Percentiles rank a stretch among this genome's conserved stretches.
Evolutionary conservation across 495 filamentous ascomycete genomes (phyloP).

Genomic region (Penicillium riverlandense): DNA sequence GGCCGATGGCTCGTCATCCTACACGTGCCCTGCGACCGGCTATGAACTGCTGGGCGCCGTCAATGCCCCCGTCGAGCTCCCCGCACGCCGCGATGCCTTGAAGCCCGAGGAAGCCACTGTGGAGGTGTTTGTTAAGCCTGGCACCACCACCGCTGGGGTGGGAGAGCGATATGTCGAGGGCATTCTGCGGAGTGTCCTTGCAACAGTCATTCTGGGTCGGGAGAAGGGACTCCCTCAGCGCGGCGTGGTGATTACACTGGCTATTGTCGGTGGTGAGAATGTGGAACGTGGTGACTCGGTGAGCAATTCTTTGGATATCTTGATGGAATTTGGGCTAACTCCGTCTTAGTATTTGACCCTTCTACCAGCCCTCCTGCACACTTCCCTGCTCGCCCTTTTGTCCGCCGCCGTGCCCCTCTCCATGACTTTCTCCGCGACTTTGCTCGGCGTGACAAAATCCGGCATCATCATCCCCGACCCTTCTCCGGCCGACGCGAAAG

Average conservation of each 20-base stretch:
- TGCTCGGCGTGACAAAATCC: slow-evolving; percentile 51
- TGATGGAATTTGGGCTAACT: not conserved
- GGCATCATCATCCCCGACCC: slow-evolving; percentile 49
- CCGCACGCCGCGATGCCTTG: slow-evolving; percentile 67
- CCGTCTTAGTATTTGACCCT: slow-evolving; percentile 59
- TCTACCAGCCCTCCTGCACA: slow-evolving; percentile 69
- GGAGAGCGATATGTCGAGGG: slow-evolving; percentile 55
- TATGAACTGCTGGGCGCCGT: slow-evolving; percentile 78
- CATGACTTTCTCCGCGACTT: slow-evolving; percentile 57
- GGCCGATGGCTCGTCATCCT: slow-evolving; percentile 83
- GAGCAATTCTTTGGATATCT: slow-evolving; percentile 28
- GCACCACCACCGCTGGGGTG: slow-evolving; percentile 55
- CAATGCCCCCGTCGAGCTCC: slow-evolving; percentile 87
- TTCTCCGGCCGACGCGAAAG: slow-evolving; percentile 43
- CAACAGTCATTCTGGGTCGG: slow-evolving; percentile 26
- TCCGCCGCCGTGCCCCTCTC: slow-evolving; percentile 70
- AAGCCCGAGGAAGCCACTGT: slow-evolving; percentile 83
- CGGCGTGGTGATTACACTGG: slow-evolving; percentile 36
- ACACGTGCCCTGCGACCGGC: slow-evolving; percentile 58
- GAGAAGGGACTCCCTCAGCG: slow-evolving; percentile 31
- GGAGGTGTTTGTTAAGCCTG: slow-evolving; percentile 84
- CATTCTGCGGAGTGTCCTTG: slow-evolving; percentile 22
- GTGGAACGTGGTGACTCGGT: slow-evolving; percentile 62
- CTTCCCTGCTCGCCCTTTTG: slow-evolving; percentile 64
- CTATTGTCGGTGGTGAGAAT: slow-evolving; percentile 44